A percentile compares a stretch with the other conserved stretches of the same genome.
phyloP scores from a whole-genome alignment of 2,329 filamentous ascomycete species.

The Cercospora janseana region DNA sequence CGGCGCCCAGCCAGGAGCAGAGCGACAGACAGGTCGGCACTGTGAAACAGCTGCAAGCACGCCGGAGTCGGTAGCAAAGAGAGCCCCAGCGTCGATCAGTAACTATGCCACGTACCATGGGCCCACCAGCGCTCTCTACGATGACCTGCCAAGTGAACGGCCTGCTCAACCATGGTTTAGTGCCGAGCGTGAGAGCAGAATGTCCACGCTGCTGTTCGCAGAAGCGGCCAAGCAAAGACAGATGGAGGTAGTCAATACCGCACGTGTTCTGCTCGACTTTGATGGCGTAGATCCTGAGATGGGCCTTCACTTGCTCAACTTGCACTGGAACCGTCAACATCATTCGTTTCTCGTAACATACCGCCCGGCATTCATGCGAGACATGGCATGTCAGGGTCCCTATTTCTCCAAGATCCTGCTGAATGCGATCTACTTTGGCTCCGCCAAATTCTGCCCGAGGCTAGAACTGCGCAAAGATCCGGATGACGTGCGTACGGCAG shows the following conservation, averaged over 20 bases:
- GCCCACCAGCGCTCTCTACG: constrained; percentile 51
- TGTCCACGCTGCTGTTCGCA: constrained; percentile 49
- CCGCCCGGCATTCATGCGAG: constrained; percentile 29
- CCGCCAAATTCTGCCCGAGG: constrained; percentile 48
- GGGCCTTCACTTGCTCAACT: constrained; percentile 51
- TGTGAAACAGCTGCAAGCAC: constrained; percentile 1
- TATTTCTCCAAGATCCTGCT: constrained; percentile 59
- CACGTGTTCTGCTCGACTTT: constrained; percentile 52
- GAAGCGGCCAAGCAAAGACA: constrained; percentile 52
- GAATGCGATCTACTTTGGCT: constrained; percentile 52
- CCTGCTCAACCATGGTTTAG: constrained; percentile 20
- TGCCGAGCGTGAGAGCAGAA: constrained; percentile 39
- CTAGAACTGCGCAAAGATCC: constrained; percentile 48
- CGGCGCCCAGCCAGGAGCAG: neutral
- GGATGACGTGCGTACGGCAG: constrained; percentile 49
- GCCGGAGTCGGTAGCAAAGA: neutral
- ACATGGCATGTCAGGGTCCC: constrained; percentile 50
- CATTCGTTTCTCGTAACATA: constrained; percentile 29
- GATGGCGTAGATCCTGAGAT: constrained; percentile 55
- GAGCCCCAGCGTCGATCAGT: constrained; percentile 20
- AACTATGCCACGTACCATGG: constrained; percentile 50
- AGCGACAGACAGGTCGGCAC: neutral
- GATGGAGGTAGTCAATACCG: constrained; percentile 50
- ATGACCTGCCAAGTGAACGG: constrained; percentile 36
- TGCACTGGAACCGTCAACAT: constrained; percentile 42